Percentiles rank a stretch among this genome's conserved stretches.
These are phyloP conservation scores for Cordyceps javanica DNA, from an alignment of 2,329 filamentous ascomycete genomes.

Conservation along the genomic window DNA sequence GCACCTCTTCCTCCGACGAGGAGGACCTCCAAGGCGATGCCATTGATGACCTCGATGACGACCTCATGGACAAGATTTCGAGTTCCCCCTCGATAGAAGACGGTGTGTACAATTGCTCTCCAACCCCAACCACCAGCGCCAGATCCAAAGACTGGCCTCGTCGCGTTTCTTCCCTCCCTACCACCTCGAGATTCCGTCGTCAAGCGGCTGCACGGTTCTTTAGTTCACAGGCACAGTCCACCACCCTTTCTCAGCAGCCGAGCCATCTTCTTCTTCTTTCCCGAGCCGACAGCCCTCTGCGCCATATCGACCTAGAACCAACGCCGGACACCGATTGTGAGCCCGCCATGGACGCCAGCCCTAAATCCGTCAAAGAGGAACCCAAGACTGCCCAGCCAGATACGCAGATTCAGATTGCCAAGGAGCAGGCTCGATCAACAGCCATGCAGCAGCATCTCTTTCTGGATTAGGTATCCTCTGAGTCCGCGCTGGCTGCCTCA, in stretches of 20 bases:
- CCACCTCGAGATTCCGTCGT: constrained; percentile 27
- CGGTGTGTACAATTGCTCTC: constrained; percentile 64
- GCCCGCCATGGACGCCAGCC: background rate
- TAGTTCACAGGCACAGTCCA: constrained; percentile 11
- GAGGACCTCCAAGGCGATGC: constrained; percentile 61
- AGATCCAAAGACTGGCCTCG: constrained; percentile 31
- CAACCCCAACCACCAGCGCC: constrained; percentile 22
- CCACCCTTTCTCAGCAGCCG: background rate
- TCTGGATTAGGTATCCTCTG: constrained; percentile 4
- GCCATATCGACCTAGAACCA: background rate
- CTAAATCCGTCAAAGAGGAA: background rate
- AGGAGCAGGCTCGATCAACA: background rate
- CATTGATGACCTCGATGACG: constrained; percentile 75
- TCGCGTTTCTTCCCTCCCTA: constrained; percentile 37
- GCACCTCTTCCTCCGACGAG: constrained; percentile 47
- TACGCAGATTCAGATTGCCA: background rate
- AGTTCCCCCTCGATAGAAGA: constrained; percentile 98
- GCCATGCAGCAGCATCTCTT: background rate
- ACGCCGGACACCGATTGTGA: background rate
- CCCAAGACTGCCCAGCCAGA: background rate
- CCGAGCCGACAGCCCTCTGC: background rate
- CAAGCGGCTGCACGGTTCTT: constrained; percentile 25
- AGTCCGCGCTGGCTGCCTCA: background rate
- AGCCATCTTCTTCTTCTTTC: constrained; percentile 12
- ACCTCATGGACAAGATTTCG: constrained; percentile 98